Evolutionary conservation across 106 monocot species (phyloP).

Genomic region (Platanthera guangdongensis): DNA sequence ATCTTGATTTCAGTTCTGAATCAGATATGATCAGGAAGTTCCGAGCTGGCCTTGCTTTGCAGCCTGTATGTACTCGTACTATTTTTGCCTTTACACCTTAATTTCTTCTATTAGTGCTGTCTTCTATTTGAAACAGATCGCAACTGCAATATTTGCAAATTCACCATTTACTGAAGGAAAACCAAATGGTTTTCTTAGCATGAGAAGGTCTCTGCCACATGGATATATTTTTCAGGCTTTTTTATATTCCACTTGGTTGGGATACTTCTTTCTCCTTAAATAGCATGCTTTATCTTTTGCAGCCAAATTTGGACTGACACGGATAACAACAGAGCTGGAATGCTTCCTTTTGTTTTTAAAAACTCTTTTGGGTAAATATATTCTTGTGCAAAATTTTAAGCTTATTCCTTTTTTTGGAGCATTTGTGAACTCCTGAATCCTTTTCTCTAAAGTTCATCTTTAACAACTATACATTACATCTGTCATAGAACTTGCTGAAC

Average conservation of each 20-base stretch:
- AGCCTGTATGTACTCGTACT: slow-evolving; percentile 58
- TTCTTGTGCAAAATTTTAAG: neutral
- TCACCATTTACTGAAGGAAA: slow-evolving; percentile 98
- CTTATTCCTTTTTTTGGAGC: too few species aligned
- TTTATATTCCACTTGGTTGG: slow-evolving; percentile 2
- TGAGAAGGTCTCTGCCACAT: slow-evolving; percentile 65
- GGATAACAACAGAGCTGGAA: slow-evolving; percentile 82
- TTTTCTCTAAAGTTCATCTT: too few species aligned
- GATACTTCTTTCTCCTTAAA: slow-evolving; percentile 6
- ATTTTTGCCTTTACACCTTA: neutral
- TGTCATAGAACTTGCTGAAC: too few species aligned
- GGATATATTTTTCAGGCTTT: slow-evolving; percentile 1
- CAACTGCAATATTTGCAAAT: slow-evolving; percentile 96
- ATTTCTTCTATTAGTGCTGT: neutral
- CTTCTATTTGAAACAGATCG: slow-evolving; percentile 55
- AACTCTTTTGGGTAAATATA: slow-evolving; percentile 71
- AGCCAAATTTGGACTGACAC: slow-evolving; percentile 95
- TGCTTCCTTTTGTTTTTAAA: slow-evolving; percentile 98
- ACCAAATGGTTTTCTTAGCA: slow-evolving; percentile 94
- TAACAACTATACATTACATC: too few species aligned
- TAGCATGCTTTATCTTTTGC: slow-evolving; percentile 13
- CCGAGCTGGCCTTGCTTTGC: slow-evolving; percentile 83
- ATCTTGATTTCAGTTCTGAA: slow-evolving; percentile 99
- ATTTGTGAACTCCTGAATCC: too few species aligned
- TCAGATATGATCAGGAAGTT: slow-evolving; percentile 95